Evolutionary conservation across 139 green algal species (phyloP).

Genomic region (Volvox reticuliferus): DNA sequence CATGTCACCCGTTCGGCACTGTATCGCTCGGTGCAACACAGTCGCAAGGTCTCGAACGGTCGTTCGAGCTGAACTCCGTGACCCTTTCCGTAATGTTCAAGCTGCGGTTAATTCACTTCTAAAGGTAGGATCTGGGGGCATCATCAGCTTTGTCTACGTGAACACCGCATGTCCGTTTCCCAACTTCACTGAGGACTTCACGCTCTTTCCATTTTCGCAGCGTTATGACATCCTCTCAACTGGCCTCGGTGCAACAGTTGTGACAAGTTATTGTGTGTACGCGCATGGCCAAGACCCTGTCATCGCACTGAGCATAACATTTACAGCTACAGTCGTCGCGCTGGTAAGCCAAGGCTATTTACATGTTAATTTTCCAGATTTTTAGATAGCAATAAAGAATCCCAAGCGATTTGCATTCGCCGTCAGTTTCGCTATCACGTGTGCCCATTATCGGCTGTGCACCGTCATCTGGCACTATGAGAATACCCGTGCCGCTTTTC

Average conservation of each 20-base stretch:
- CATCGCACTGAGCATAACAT: constrained; percentile 72
- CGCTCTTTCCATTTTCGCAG: background rate
- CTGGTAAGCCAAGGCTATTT: constrained; percentile 39
- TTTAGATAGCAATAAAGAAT: no score
- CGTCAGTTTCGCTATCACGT: background rate
- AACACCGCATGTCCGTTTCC: no score
- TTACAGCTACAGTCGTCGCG: constrained; percentile 57
- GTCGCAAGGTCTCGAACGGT: background rate
- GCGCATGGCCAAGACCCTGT: constrained; percentile 65
- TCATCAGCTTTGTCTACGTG: no score
- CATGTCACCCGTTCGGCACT: background rate
- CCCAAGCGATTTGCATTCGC: no score
- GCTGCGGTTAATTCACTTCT: constrained; percentile 17
- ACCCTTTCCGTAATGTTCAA: constrained; percentile 18
- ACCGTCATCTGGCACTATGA: background rate
- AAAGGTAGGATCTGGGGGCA: background rate
- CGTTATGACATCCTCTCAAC: constrained; percentile 74
- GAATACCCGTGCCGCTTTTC: no score
- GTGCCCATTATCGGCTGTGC: background rate
- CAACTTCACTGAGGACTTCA: background rate
- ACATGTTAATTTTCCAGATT: no score
- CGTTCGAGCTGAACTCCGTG: constrained; percentile 15
- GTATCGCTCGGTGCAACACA: background rate
- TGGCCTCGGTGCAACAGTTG: constrained; percentile 63
- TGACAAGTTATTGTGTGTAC: constrained; percentile 72